A percentile compares a stretch with the other conserved stretches of the same genome.
These are phyloP conservation scores for Colletotrichum orchidophilum DNA, from an alignment of 2,329 filamentous ascomycete genomes.

Conservation along the genomic window DNA sequence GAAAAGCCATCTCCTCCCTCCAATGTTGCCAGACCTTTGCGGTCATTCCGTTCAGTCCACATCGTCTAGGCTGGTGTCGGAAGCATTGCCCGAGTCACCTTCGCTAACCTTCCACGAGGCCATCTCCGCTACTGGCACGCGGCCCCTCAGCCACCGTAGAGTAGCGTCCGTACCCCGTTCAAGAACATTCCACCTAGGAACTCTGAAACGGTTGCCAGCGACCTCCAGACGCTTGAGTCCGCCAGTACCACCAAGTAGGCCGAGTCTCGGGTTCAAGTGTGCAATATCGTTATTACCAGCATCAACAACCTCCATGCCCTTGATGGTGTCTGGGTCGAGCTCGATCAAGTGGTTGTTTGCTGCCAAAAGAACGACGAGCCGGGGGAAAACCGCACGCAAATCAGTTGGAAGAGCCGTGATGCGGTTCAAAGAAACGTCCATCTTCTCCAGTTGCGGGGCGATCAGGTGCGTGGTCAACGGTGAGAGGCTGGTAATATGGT, in stretches of 20 bases:
- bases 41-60: constrained; percentile 36
- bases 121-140: constrained; percentile 73
- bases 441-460: constrained; percentile 78
- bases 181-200: constrained; percentile 84
- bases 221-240: constrained; percentile 77
- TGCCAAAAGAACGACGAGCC: constrained; percentile 74
- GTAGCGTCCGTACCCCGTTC: constrained; percentile 89
- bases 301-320: constrained; percentile 80
- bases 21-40: background rate
- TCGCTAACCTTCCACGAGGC: constrained; percentile 62
- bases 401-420: constrained; percentile 72
- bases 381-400: constrained; percentile 75
- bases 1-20: background rate
- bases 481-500: constrained; percentile 76
- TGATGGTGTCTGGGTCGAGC: constrained; percentile 76
- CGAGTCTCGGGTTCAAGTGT: constrained; percentile 82
- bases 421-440: constrained; percentile 88
- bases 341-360: constrained; percentile 83
- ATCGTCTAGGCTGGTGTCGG: constrained; percentile 40
- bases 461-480: constrained; percentile 72
- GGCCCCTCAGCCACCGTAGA: constrained; percentile 80
- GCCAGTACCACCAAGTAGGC: constrained; percentile 73
- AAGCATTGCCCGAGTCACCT: constrained; percentile 44
- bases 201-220: constrained; percentile 85
- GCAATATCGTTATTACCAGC: constrained; percentile 87